Evolutionary conservation across 805 yeast species (phyloP).

Genomic region (Yarrowia sp.): DNA sequence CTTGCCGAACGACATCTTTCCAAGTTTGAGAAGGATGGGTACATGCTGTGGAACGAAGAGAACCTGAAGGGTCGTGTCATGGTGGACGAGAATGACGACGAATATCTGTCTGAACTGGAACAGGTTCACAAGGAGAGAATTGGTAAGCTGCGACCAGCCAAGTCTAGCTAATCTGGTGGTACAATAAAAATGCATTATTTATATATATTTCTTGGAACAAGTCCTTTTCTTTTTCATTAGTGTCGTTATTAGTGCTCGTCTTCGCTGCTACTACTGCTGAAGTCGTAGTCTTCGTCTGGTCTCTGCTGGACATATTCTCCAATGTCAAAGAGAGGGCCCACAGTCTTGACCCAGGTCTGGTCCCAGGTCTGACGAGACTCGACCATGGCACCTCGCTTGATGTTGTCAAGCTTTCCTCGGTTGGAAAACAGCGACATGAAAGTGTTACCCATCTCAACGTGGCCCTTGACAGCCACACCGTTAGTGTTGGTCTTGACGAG

Average conservation of each 20-base stretch:
- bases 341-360: constrained; percentile 60
- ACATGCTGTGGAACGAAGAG: constrained; percentile 10
- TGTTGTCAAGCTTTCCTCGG: constrained; percentile 36
- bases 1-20: not conserved
- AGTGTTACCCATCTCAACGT: constrained; percentile 46
- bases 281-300: constrained; percentile 23
- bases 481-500: constrained; percentile 65
- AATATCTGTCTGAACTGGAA: not conserved
- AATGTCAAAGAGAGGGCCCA: constrained; percentile 46
- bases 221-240: not conserved
- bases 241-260: constrained; percentile 2
- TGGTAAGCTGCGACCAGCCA: not conserved
- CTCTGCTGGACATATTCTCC: constrained; percentile 35
- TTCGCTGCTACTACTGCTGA: constrained; percentile 27
- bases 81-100: constrained; percentile 6
- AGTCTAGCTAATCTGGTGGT: too few species aligned
- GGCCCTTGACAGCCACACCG: constrained; percentile 58
- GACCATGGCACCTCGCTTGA: constrained; percentile 67
- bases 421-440: constrained; percentile 41
- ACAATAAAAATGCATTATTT: constrained; percentile 1
- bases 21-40: constrained; percentile 15
- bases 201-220: not conserved
- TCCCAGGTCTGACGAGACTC: constrained; percentile 76
- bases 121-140: not conserved
- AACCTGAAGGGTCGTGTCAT: constrained; percentile 4